Base-by-base conservation (phyloP, 169 alveolate species). In the Nephromyces sp. region DNA sequence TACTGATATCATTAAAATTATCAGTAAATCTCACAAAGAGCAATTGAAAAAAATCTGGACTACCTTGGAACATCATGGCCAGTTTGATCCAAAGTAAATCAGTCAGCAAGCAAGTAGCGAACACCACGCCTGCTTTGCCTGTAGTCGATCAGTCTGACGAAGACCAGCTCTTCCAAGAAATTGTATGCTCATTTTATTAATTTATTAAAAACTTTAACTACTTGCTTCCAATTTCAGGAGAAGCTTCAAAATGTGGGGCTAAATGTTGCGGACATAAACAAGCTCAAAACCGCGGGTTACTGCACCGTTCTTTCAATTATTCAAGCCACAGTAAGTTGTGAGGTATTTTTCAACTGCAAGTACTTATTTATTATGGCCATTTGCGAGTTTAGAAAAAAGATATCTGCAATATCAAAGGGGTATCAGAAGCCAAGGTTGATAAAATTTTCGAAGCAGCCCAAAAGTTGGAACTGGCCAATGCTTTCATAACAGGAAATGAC, bases 371-470 rank as follows among this genome's bases (percentile, higher is more conserved):
- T n/a, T n/a, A n/a, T n/a, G n/a, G 28, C 31, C 72, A 29, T 0
- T 32, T 1, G 32, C 61, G 2, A 31, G 32, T 15, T 3, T 68
- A 74, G 68, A 73, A 64, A 53, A 74, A 75, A 22, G 86, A 80
- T 22, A 63, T 80, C 24, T 35, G 73, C 0, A 66, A 68, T 28
- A 90, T 97, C 22, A 95, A 96, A 78, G 99, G 99, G 1, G 89
- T 97, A 71, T 90, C 97, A 52, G 99, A 96, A 76, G 95, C 92
- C 27, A 96, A 97, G 89, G 96, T 95, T 15, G 98, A 93, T 66
- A 97, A 96, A 83, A 92, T 97, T 27, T 84, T 93, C 15, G 94
- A 93, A 31, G 98, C 96, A 32, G 94, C 97, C 32, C 84, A 84
- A 70, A 97, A 94, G 25, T 32, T 73, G 69, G 79, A 66, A 51